Base-by-base conservation (phyloP, 768 basidiomycete genomes). In the Nidularia pulvinata region DNA sequence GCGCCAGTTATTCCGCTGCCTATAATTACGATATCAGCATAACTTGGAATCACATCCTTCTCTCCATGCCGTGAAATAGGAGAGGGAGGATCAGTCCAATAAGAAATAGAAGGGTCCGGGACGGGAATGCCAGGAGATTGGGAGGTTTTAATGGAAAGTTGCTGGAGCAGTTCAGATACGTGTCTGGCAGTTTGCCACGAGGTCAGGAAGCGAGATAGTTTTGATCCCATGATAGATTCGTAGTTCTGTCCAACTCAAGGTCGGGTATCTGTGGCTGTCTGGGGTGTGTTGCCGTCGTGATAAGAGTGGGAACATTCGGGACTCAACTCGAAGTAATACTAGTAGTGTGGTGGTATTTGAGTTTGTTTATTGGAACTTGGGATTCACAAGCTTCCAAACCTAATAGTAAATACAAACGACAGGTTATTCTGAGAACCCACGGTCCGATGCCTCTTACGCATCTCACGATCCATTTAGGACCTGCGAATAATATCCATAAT, bases 1-100 rank as follows among this genome's bases (percentile, higher is more conserved):
- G 86, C 75, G 3, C 89, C 88, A 0, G 89, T 85, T 54, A 92
- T 88, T 0, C 90, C 90, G n/a, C 85, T 86, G 2, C 90, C 90
- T 51, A 92, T 79, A 49, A 92, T 73, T 25, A 90, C 82, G 2
- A 91, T 68, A 57, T 92, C 91, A 5, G 81, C 86, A 48, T 84
- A 69, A 0, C 61, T 56, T 5, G 82, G 84, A 14, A 74, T 48
- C 1, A 53, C 50, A 5, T 59, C 50, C 1, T 46, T 25, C 5
- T 60, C 55, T 13, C 71, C 71, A 35, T 71, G 66, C 33, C 56
- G 57, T 2, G 81, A 69, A 13, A 86, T 75, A 13, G 74, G 62
- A 0, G 84, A 75, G 0, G 72, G 69, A 2, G 87, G 86, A 7
- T 75, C 61, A 6, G 77, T 78, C 89, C 89, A 92, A 61, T 85